These are phyloP conservation scores for Podila horticola DNA, from an alignment of 192 early-diverging fungal genomes.

Conservation along the genomic window DNA sequence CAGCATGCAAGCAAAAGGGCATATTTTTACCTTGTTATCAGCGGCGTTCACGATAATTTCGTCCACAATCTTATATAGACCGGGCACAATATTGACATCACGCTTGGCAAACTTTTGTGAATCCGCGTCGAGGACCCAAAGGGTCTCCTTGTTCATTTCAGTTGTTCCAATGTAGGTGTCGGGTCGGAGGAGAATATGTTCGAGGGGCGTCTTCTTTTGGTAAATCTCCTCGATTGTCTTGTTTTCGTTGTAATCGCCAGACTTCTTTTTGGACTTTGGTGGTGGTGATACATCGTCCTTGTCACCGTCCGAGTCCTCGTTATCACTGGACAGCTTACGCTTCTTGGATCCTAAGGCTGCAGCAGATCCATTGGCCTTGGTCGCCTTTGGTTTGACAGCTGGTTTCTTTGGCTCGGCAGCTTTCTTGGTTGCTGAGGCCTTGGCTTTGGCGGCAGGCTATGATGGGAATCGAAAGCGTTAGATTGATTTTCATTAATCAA, in stretches of 20 bases:
- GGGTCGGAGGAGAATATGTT: constrained; percentile 94
- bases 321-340: constrained; percentile 21
- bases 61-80: constrained; percentile 98
- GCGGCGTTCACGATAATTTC: constrained; percentile 98
- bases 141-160: constrained; percentile 77
- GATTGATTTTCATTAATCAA: too few species aligned
- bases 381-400: constrained; percentile 10
- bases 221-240: constrained; percentile 88
- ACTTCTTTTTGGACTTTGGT: constrained; percentile 35
- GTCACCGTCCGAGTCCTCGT: neutral
- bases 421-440: too few species aligned
- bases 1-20: neutral
- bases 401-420: constrained; percentile 9
- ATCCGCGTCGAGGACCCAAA: constrained; percentile 90
- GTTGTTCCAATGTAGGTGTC: constrained; percentile 97
- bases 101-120: constrained; percentile 66
- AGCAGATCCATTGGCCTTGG: neutral
- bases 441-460: too few species aligned
- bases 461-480: too few species aligned
- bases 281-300: constrained; percentile 21
- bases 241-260: constrained; percentile 30
- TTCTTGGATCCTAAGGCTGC: constrained; percentile 27
- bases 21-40: constrained; percentile 81
- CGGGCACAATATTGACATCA: constrained; percentile 82
- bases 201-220: constrained; percentile 94